Evolutionary conservation across 1,139 yeast genomes (phyloP).

Genomic region (Suhomyces guaymorum): DNA sequence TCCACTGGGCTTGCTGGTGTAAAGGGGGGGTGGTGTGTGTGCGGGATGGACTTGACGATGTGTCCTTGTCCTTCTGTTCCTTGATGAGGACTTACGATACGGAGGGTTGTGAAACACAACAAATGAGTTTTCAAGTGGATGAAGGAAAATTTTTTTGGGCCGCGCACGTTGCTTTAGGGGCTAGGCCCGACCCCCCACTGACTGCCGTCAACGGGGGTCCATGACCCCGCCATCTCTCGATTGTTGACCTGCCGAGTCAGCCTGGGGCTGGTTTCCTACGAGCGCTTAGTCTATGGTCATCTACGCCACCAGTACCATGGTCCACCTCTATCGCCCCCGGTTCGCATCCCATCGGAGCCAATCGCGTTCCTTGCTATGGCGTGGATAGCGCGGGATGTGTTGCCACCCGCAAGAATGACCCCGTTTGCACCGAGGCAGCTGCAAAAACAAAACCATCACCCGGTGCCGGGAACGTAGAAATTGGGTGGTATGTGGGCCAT

Average conservation of each 20-base stretch:
- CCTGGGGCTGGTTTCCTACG: too few species aligned
- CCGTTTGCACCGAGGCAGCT: constrained; percentile 1
- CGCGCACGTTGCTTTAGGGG: constrained; percentile 11
- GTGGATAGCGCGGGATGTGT: constrained; percentile 5
- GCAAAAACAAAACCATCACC: too few species aligned
- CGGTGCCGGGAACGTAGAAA: constrained; percentile 4
- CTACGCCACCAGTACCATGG: too few species aligned
- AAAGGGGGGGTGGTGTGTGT: constrained; percentile 1
- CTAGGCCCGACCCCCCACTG: constrained; percentile 3
- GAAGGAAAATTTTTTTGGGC: constrained; percentile 13
- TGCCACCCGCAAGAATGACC: constrained; percentile 9
- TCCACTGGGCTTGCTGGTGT: background rate
- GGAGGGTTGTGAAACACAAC: constrained; percentile 13
- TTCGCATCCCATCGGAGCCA: background rate
- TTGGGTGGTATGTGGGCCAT: too few species aligned
- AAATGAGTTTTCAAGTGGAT: constrained; percentile 12
- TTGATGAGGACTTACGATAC: constrained; percentile 9
- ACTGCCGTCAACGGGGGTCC: too few species aligned
- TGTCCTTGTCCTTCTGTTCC: constrained; percentile 9
- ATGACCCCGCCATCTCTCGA: too few species aligned
- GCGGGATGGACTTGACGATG: constrained; percentile 3
- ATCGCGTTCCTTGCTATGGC: constrained; percentile 1
- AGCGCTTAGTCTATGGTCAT: background rate
- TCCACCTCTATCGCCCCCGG: too few species aligned
- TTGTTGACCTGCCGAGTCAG: too few species aligned